Evolutionary conservation across 768 basidiomycete species (phyloP).

Genomic region (Amylocystis lapponica): DNA sequence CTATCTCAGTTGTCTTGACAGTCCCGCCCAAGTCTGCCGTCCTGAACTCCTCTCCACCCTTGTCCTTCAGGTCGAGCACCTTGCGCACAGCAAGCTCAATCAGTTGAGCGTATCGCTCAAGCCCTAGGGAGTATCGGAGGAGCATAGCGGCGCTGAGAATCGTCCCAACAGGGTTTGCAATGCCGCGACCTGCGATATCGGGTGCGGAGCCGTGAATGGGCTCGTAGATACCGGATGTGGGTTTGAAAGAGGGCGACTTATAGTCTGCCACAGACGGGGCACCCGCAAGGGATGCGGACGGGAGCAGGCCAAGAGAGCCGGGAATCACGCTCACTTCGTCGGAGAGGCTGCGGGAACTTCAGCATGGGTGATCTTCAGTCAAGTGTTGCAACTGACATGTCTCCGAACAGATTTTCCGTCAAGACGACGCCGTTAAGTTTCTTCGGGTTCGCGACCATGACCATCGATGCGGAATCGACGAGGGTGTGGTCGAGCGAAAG

Average conservation of each 20-base stretch:
- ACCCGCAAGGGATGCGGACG: constrained; percentile 93
- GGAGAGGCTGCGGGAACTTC: constrained; percentile 58
- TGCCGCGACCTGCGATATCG: constrained; percentile 84
- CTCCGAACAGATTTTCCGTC: constrained; percentile 95
- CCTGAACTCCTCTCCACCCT: constrained; percentile 72
- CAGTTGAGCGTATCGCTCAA: constrained; percentile 76
- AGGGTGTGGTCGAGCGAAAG: constrained; percentile 84
- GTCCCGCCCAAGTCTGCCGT: constrained; percentile 87
- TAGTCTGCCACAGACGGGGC: constrained; percentile 54
- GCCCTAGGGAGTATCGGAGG: constrained; percentile 91
- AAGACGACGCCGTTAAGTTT: constrained; percentile 94
- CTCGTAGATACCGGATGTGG: constrained; percentile 88
- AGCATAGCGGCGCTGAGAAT: constrained; percentile 96
- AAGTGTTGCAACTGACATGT: constrained; percentile 64
- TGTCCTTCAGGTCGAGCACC: constrained; percentile 65
- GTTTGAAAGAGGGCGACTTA: constrained; percentile 54
- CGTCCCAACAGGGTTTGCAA: constrained; percentile 93
- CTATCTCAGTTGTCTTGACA: constrained; percentile 70
- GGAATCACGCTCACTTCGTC: constrained; percentile 97
- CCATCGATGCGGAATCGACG: constrained; percentile 95
- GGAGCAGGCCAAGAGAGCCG: constrained; percentile 92
- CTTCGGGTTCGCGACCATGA: constrained; percentile 83
- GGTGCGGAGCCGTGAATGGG: constrained; percentile 98
- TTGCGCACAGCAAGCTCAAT: constrained; percentile 90
- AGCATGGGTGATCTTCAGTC: constrained; percentile 5